These are phyloP conservation scores for Thraustochytrium striatum DNA, from an alignment of 352 stramenopile genomes.

Conservation along the genomic window DNA sequence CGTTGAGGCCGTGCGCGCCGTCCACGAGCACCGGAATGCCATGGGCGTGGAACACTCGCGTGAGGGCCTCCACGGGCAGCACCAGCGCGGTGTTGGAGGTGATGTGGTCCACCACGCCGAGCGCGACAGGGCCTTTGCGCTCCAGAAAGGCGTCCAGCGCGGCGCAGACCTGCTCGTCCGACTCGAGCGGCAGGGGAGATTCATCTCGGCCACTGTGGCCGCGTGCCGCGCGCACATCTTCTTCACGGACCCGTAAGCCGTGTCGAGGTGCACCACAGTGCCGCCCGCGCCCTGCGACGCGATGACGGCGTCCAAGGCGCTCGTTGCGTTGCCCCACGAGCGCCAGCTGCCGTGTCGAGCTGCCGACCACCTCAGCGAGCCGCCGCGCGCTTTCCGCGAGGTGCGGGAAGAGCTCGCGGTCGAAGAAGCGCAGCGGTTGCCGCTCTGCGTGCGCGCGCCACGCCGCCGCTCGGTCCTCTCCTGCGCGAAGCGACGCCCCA, in stretches of 20 bases:
- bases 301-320: conserved; percentile 77
- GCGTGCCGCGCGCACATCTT: conserved; percentile 69
- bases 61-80: conserved; percentile 72
- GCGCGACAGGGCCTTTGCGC: not conserved
- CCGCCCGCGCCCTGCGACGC: not conserved
- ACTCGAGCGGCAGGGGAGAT: conserved; percentile 13
- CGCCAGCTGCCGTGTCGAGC: conserved; percentile 62
- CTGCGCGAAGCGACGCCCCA: conserved; percentile 68
- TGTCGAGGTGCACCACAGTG: conserved; percentile 67
- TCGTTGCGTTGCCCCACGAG: conserved; percentile 80
- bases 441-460: conserved; percentile 75
- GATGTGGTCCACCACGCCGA: conserved; percentile 84
- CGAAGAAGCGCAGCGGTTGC: conserved; percentile 84
- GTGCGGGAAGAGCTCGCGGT: conserved; percentile 81
- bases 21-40: conserved; percentile 75
- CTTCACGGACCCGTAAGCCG: conserved; percentile 81
- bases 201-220: not conserved
- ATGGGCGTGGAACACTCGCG: conserved; percentile 61
- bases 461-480: conserved; percentile 62
- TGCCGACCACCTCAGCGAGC: conserved; percentile 67
- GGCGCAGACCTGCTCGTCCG: not conserved
- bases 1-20: conserved; percentile 80
- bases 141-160: not conserved
- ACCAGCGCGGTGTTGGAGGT: conserved; percentile 85
- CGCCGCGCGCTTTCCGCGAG: conserved; percentile 70